phyloP scores from a whole-genome alignment of 2,329 filamentous ascomycete genomes.

The Phyllosticta citribraziliensis region DNA sequence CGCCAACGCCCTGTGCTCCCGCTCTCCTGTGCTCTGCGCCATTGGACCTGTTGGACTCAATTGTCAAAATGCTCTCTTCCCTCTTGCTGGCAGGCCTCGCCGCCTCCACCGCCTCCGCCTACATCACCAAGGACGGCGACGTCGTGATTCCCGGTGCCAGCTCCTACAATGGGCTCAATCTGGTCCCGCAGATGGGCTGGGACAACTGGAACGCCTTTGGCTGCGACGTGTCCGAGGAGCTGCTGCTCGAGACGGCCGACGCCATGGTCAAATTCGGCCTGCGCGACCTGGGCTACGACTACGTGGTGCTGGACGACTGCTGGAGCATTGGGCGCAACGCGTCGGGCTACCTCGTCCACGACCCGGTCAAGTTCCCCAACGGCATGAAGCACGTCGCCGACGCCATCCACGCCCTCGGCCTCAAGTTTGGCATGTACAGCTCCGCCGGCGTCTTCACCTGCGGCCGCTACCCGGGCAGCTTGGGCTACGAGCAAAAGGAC shows the following conservation, averaged over 20 bases:
- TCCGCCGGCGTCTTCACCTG: conserved; percentile 37
- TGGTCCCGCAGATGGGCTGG: conserved; percentile 31
- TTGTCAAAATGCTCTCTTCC: neutral
- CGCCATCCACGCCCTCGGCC: conserved; percentile 36
- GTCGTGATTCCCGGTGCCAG: conserved; percentile 17
- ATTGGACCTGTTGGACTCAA: neutral
- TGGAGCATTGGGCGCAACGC: conserved; percentile 38
- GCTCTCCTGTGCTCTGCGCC: neutral
- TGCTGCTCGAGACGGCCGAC: conserved; percentile 38
- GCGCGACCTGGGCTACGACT: conserved; percentile 41
- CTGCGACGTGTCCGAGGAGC: conserved; percentile 37
- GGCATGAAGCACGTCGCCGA: conserved; percentile 40
- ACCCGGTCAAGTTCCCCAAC: conserved; percentile 29
- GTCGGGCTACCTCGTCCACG: conserved; percentile 32
- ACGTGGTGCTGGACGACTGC: conserved; percentile 45
- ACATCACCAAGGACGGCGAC: neutral
- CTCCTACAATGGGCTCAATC: conserved; percentile 27
- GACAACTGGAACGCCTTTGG: conserved; percentile 27
- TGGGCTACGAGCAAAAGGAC: conserved; percentile 44
- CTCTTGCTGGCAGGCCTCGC: neutral
- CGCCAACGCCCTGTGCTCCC: neutral
- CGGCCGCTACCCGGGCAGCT: conserved; percentile 31
- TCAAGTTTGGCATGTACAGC: conserved; percentile 46
- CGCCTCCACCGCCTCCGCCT: neutral
- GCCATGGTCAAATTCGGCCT: conserved; percentile 37